These are phyloP conservation scores for Fusarium sp. DNA, from an alignment of 2,329 filamentous ascomycete species.

Conservation along the genomic window DNA sequence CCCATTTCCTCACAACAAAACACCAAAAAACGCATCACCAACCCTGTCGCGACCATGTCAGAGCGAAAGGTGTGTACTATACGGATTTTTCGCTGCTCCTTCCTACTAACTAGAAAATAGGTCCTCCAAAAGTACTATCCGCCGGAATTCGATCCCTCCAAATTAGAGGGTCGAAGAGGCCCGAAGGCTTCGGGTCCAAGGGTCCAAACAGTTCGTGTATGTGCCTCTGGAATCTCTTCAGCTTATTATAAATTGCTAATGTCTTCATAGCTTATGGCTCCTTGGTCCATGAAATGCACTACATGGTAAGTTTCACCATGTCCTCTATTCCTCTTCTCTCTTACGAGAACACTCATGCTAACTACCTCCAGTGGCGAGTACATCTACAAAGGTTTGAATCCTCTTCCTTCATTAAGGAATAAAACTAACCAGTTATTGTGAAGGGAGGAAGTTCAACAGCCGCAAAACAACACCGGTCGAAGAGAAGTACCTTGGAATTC, in stretches of 20 bases:
- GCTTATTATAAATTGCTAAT: neutral
- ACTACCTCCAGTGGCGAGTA: constrained; percentile 71
- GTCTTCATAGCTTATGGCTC: constrained; percentile 65
- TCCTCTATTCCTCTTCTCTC: neutral
- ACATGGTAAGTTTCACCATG: neutral
- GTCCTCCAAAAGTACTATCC: constrained; percentile 63
- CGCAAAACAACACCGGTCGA: constrained; percentile 90
- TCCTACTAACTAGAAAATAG: too few relatives aligned
- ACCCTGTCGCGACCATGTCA: constrained; percentile 55
- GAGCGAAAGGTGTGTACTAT: constrained; percentile 77
- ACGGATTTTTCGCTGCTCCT: too few relatives aligned
- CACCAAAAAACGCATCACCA: neutral
- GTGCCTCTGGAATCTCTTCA: neutral
- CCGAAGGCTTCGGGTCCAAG: constrained; percentile 77
- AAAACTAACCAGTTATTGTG: neutral
- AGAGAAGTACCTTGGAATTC: constrained; percentile 88
- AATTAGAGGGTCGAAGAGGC: neutral
- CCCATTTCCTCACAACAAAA: neutral
- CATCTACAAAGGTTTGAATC: constrained; percentile 83
- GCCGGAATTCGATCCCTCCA: too few relatives aligned
- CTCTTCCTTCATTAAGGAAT: neutral
- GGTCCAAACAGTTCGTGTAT: constrained; percentile 80
- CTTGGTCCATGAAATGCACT: constrained; percentile 56
- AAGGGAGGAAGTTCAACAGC: constrained; percentile 85
- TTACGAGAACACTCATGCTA: neutral